Conservation (phyloP, 305 asterid genomes). For the Solanum hybrid region DNA sequence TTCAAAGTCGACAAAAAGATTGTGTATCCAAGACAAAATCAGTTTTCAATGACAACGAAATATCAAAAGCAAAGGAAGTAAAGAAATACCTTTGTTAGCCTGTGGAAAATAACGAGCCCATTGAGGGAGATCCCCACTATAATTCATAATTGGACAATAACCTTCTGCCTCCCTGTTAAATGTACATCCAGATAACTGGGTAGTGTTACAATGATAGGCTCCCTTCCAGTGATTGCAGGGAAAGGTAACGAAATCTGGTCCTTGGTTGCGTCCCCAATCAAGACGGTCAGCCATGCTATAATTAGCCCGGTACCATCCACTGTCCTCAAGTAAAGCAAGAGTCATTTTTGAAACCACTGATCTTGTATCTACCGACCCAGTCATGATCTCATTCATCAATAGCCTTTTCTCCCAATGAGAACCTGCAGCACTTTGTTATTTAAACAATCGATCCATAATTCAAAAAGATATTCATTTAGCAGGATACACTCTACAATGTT, state of each 20-base stretch:
- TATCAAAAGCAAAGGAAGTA: neutral
- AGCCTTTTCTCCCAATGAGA: conserved; percentile 99
- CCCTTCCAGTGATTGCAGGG: conserved; percentile 96
- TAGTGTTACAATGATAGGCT: conserved; percentile 92
- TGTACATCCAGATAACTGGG: conserved; percentile 93
- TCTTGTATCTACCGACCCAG: conserved; percentile 97
- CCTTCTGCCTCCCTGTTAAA: conserved; percentile 99
- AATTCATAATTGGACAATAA: conserved; percentile 88
- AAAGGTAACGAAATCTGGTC: conserved; percentile 77
- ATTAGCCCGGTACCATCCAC: conserved; percentile 98
- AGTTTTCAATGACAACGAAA: neutral
- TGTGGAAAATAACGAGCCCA: conserved; percentile 98
- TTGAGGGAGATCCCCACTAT: conserved; percentile 91
- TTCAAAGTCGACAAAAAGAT: neutral
- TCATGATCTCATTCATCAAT: conserved; percentile 97
- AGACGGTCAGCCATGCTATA: conserved; percentile 93
- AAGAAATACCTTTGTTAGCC: conserved; percentile 69
- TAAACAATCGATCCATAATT: neutral
- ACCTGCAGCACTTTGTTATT: conserved; percentile 38
- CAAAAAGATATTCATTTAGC: neutral
- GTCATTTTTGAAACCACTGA: conserved; percentile 98
- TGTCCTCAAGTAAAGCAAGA: conserved; percentile 93
- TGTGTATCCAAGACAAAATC: neutral
- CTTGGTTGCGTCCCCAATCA: conserved; percentile 97
- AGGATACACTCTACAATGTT: neutral